Base-by-base conservation (phyloP, 2,329 filamentous ascomycete genomes). In the Drechmeria coniospora region DNA sequence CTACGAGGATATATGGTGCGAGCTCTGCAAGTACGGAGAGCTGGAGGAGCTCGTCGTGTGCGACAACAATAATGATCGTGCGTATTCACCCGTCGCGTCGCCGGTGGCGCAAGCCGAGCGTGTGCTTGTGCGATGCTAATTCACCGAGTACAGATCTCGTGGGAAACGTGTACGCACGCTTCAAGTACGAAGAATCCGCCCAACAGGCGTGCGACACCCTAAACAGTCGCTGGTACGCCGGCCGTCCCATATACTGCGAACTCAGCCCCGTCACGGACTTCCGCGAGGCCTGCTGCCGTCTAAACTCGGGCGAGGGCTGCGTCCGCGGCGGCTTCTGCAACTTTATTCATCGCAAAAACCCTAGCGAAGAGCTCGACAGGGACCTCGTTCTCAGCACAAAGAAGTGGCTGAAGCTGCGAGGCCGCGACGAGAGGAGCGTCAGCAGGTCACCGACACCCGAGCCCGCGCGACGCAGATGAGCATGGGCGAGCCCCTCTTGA, bases 1-100 rank as follows among this genome's bases (percentile, higher is more conserved):
- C 57, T 98, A 98, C 66, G 90, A 98, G 63, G 90, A 98, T 54
- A 84, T 98, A 41, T 98, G 90, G 87, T 95, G 87, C 62, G 90
- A 98, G 70, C 82, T 98, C 65, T 95, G 90, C 77, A 84, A 92
- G 60, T 98, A 92, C 54, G 90, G 90, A 42, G 83, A 95, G 59
- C 68, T 95, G 20, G 90, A 98, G 60, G 90, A 98, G 61, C 72
- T 98, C 9, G 90, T 98, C 9, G 87, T 98, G 3, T 98, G 90
- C 59, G 90, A 98, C 62, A 98, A 98, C 58, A 95, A 95, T 59
- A 98, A 98, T 59, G 90, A 98, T 52, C 87, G 76, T 81, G 54
- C 44, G 75, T 70, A 7, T 59, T 32, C 30, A 25, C 12, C 28
- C 16, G 26, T 10, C 17, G 13, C 10, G 6, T 7, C n/a, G 17